phyloP scores from a whole-genome alignment of 2,329 filamentous ascomycete species.

The Dothideomycetes sp. region DNA sequence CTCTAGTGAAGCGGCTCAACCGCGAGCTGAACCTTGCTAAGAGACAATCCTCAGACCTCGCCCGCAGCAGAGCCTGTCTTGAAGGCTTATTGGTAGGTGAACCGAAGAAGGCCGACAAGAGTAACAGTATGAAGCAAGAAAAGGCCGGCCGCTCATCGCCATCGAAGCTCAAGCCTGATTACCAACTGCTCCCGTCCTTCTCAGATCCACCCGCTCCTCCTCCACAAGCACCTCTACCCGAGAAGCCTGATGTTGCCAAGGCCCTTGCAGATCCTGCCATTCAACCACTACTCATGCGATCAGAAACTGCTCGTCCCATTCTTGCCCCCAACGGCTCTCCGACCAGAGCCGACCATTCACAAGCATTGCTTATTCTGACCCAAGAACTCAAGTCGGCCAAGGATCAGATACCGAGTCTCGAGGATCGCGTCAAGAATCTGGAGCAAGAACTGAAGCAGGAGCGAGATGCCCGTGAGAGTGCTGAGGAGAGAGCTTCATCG shows the following conservation, averaged over 20 bases:
- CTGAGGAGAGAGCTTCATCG: slow-evolving; percentile 70
- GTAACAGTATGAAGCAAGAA: slow-evolving; percentile 38
- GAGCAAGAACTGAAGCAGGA: slow-evolving; percentile 73
- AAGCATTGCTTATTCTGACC: slow-evolving; percentile 74
- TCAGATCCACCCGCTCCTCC: slow-evolving; percentile 89
- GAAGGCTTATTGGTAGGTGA: slow-evolving; percentile 68
- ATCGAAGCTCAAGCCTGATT: slow-evolving; percentile 55
- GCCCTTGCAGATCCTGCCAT: slow-evolving; percentile 37
- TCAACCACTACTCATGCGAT: slow-evolving; percentile 60
- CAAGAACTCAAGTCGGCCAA: slow-evolving; percentile 77
- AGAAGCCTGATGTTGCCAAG: slow-evolving; percentile 69
- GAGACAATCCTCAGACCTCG: slow-evolving; percentile 77
- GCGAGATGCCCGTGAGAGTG: slow-evolving; percentile 68
- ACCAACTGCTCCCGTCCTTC: slow-evolving; percentile 63
- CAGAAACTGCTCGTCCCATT: slow-evolving; percentile 62
- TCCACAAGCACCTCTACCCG: slow-evolving; percentile 83
- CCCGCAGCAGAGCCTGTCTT: slow-evolving; percentile 73
- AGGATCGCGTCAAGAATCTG: slow-evolving; percentile 66
- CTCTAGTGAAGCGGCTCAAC: slow-evolving; percentile 80
- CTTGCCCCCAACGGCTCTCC: slow-evolving; percentile 47
- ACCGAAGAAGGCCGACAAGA: slow-evolving; percentile 33
- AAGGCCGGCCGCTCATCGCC: slow-evolving; percentile 35
- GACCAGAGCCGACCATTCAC: slow-evolving; percentile 49
- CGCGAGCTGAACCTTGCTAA: slow-evolving; percentile 83
- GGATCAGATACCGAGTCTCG: slow-evolving; percentile 79